Percentiles rank a stretch among this genome's conserved stretches.
Conservation (phyloP, 2,329 filamentous ascomycete species). For the Hypomyces rosellus region DNA sequence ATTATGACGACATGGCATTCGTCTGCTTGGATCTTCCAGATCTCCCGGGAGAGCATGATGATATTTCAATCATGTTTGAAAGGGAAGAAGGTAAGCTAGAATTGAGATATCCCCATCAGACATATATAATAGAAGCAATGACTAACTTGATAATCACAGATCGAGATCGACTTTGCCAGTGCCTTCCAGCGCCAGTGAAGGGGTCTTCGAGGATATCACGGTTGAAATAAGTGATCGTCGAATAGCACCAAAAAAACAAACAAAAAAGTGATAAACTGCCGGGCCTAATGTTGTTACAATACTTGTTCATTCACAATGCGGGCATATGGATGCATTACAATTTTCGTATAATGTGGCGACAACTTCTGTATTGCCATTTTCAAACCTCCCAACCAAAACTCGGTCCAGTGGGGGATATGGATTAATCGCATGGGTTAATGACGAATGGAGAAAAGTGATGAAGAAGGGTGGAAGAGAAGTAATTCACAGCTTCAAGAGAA, state of each 20-base stretch:
- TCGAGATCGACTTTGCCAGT: slow-evolving; percentile 45
- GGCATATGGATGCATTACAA: background rate
- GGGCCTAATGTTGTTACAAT: background rate
- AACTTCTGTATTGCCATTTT: background rate
- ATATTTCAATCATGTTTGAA: slow-evolving; percentile 82
- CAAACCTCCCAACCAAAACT: background rate
- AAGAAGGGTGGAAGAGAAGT: background rate
- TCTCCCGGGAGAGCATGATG: slow-evolving; percentile 86
- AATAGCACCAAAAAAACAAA: slow-evolving; percentile 2
- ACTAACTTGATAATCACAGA: slow-evolving; percentile 30
- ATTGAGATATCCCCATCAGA: background rate
- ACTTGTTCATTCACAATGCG: slow-evolving; percentile 1
- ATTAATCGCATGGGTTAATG: background rate
- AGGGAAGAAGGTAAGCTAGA: slow-evolving; percentile 60
- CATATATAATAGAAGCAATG: slow-evolving; percentile 15
- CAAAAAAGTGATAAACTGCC: background rate
- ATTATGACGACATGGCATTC: slow-evolving; percentile 61
- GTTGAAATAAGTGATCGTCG: slow-evolving; percentile 16
- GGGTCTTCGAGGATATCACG: slow-evolving; percentile 32
- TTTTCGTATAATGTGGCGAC: background rate
- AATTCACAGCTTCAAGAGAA: background rate
- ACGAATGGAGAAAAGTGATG: background rate
- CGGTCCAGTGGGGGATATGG: background rate
- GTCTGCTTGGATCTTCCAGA: slow-evolving; percentile 82
- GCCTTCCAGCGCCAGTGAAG: slow-evolving; percentile 52